Base-by-base conservation (phyloP, 139 green algal species). In the Choricystis sp. region DNA sequence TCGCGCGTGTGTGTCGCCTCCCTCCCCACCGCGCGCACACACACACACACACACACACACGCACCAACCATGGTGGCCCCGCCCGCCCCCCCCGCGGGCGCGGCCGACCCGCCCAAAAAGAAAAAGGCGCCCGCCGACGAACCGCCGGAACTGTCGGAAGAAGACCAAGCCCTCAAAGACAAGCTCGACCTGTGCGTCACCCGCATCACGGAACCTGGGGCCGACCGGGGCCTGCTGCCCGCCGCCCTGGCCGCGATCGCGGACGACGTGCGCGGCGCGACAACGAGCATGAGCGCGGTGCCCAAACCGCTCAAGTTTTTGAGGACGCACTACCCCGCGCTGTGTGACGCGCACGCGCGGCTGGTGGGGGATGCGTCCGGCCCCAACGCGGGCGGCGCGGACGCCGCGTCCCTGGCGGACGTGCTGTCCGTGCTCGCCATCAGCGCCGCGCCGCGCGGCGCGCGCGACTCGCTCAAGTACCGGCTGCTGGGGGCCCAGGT, bases 281-380 rank as follows among this genome's bases (percentile, higher is more conserved):
- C 91, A 3, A 90, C 85, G 22, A 94, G 85, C 31, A 98, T 99
- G 93, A 98, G 92, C 16, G 88, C 82, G 20, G 93, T 99, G 16
- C 94, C 94, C 23, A 98, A 98, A 79, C 93, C 94, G 1, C 77
- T 99, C 24, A 98, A 98, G 79, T 98, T 99, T 72, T 81, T 99
- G 57, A 75, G 83, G 3, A 69, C 79, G 0, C 89, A 98, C 73
- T 90, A 94, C 30, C 75, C 79, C 24, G 73, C 66, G 0, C 73
- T 99, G 22, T 90, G 89, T 57, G 70, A 68, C 4, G 29, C 48
- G 1, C 84, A 80, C 40, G 82, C 87, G n/a, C 64, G 40, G 2
- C 61, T 95, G 65, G 61, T 78, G 1, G 63, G 31, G 0, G 16
- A 9, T 9, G 9, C 40, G 9, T 9, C 40, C 9, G 40, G 40